Evolutionary conservation across 2,329 filamentous ascomycete species (phyloP), one percentile per base, ranked within the genome.

Genomic region (Epichloe amarillans): DNA sequence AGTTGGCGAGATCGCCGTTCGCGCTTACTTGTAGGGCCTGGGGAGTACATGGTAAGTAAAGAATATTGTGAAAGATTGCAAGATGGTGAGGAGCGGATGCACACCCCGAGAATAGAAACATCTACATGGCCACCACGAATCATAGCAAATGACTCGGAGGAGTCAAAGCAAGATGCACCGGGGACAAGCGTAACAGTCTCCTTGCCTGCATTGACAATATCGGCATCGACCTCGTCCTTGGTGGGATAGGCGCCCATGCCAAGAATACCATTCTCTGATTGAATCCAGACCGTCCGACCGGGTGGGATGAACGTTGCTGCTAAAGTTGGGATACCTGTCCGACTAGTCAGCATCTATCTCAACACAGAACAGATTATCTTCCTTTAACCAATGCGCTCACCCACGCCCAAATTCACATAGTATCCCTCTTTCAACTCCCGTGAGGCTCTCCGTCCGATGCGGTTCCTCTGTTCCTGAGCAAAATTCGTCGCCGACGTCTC

Each of bases 121-220:
- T 94, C 83, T 41, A 94, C 82, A 60, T 89, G 86, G 0, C 88
- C 88, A 48, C 86, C 85, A 11, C 88, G 80, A 58, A 94, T 94
- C 88, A 93, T 93, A 58, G 79, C 82, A 61, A 94, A 94, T 1
- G 84, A 89, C 66, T 93, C 88, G 55, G 84, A 77, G 43, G 80
- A 86, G 64, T 88, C 86, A 59, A 93, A 94, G 10, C 81, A 84
- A 0, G 83, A 77, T 0, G 86, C 87, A 1, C 88, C 88, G 0
- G 84, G 83, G 0, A 88, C 70, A 0, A 93, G 74, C 0, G 88
- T 93, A 0, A 90, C 86, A 0, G 87, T 94, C 64, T 94, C 87
- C 64, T 94, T 94, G 52, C 88, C 87, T 0, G 88, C 88, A 59
- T 93, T 94, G 69, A 93, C 84, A 55, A 90, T 80, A 58, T 91